Evolutionary conservation across 2,329 filamentous ascomycete species (phyloP), one percentile per base, ranked within the genome.

Genomic region (Botryosphaeria agaves): DNA sequence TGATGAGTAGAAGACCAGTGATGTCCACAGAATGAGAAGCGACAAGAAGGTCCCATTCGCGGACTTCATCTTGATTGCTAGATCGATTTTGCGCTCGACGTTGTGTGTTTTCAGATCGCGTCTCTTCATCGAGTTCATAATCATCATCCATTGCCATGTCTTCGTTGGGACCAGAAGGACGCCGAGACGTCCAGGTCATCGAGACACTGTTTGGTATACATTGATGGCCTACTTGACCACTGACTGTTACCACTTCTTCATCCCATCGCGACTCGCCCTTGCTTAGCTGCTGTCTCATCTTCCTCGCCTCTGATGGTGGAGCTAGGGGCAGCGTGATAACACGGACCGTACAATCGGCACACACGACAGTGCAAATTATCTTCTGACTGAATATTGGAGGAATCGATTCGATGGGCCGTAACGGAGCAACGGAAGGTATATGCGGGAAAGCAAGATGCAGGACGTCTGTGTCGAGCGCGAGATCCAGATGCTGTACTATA

Each of bases 341-440:
- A 18, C 62, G 58, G 7, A 69, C 54, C n/a, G 59, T 65, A 9
- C 59, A 62, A 43, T 76, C 69, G 11, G 63, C 58, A 38, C 68
- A 74, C 11, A 63, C 57, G 4, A 63, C 61, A 1, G 62, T 56
- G 21, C 74, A 52, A 15, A 71, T 53, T 11, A 75, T 60, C 32
- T 55, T 60, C 21, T 55, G 52, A 25, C 54, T 56, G 32, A 69
- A 53, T 19, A 67, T 51, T 17, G 52, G 47, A 7, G 63, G 65
- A 18, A 57, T 55, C 5, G 53, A 51, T 18, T 46, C 48, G 18
- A 43, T 41, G 8, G 51, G 34, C 3, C 45, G 41, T 9, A 52
- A 39, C 2, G 49, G 35, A 8, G 49, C 47, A 17, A 44, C 31
- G 5, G 40, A 28, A 2, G 55, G 48, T 15, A 56, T 40, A 12